phyloP scores from a whole-genome alignment of 768 basidiomycete species.

The Leccinellum rugosiceps region DNA sequence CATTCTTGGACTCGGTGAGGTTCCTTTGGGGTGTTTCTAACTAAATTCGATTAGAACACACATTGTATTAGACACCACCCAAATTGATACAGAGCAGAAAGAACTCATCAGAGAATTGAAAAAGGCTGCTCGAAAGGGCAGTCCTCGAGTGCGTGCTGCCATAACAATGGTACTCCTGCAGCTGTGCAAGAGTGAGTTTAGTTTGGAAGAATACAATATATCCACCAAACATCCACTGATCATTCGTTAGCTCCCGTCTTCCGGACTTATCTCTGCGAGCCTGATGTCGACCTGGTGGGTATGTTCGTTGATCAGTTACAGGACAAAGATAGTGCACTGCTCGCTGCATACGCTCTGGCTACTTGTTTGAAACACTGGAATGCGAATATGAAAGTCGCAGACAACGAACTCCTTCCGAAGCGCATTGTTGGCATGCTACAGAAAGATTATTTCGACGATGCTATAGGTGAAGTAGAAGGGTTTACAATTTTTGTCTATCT shows the following conservation, averaged over 20 bases:
- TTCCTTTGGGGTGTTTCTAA: no score
- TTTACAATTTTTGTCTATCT: conserved; percentile 22
- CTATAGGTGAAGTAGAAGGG: conserved; percentile 20
- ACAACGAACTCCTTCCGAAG: neutral
- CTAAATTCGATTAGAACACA: neutral
- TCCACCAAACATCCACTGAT: no score
- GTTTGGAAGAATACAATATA: no score
- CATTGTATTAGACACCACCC: neutral
- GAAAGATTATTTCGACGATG: no score
- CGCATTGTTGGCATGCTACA: conserved; percentile 22
- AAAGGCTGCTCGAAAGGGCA: neutral
- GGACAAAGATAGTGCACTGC: neutral
- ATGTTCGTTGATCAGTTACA: neutral
- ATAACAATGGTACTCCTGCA: no score
- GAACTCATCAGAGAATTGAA: neutral
- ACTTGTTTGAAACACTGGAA: neutral
- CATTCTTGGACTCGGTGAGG: neutral
- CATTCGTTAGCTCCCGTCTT: neutral
- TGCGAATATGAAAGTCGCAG: conserved; percentile 11
- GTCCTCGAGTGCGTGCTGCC: neutral
- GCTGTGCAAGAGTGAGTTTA: no score
- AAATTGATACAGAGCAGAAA: neutral
- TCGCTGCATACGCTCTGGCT: neutral
- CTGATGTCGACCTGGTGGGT: neutral
- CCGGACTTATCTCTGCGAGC: neutral